Evolutionary conservation across 208 protist species (phyloP).

Genomic region (Kentomonas sorsogonicus): DNA sequence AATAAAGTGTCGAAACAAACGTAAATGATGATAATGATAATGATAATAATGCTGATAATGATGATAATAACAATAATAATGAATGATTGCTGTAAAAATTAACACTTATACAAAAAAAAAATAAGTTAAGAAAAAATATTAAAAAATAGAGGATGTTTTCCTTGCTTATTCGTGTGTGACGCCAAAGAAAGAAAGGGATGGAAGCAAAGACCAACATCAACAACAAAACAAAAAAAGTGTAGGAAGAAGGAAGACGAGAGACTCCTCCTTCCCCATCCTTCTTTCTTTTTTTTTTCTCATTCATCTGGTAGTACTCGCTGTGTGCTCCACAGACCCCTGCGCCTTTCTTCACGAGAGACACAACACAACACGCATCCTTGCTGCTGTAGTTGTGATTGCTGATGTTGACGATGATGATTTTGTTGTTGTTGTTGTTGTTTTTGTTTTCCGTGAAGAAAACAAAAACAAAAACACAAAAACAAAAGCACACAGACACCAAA

Average conservation of each 20-base stretch:
- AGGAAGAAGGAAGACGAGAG: neutral
- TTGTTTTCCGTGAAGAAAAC: slow-evolving; percentile 9
- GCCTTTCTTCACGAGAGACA: no score
- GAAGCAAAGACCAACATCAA: neutral
- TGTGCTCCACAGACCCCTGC: no score
- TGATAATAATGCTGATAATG: neutral
- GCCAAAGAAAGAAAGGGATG: neutral
- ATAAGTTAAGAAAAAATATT: slow-evolving; percentile 3
- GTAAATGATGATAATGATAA: neutral
- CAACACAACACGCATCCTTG: no score
- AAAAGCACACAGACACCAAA: slow-evolving; percentile 1
- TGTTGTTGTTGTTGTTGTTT: no score
- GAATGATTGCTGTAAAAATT: slow-evolving; percentile 2
- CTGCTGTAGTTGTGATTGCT: no score
- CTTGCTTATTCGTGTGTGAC: neutral
- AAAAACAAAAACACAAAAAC: neutral
- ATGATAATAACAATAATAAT: neutral
- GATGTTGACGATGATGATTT: no score
- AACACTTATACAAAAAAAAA: neutral
- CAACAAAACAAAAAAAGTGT: neutral
- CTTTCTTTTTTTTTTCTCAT: no score
- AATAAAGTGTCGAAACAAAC: slow-evolving; percentile 10
- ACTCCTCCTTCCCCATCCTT: neutral
- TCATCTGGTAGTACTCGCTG: no score
- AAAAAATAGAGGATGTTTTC: slow-evolving; percentile 4